phyloP scores from a whole-genome alignment of 176 grass and related monocot genomes.

The Zizania latifolia region DNA sequence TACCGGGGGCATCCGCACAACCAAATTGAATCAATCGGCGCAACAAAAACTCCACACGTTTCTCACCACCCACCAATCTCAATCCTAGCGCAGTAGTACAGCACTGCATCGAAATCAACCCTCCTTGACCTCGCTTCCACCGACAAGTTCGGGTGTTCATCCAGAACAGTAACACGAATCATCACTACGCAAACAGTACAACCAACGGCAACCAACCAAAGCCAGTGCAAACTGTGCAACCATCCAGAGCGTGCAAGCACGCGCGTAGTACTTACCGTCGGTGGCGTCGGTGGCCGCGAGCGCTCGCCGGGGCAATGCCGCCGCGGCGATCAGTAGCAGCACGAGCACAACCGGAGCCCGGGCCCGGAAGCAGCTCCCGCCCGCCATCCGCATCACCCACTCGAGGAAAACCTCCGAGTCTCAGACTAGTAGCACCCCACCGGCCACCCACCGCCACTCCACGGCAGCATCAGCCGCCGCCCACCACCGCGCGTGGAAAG shows the following conservation, averaged over 20 bases:
- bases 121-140: neutral
- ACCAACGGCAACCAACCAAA: neutral
- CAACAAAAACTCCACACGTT: neutral
- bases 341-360: neutral
- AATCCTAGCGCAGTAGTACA: neutral
- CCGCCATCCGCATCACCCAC: constrained; percentile 16
- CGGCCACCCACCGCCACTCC: neutral
- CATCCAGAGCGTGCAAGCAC: neutral
- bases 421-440: neutral
- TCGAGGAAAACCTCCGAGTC: neutral
- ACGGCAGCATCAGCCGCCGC: neutral
- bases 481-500: neutral
- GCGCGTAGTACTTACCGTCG: constrained; percentile 32
- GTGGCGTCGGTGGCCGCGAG: constrained; percentile 30
- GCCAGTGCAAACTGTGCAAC: neutral
- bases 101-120: neutral
- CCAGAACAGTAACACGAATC: neutral
- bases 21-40: neutral
- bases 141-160: neutral
- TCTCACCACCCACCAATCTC: neutral
- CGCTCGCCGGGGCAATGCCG: constrained; percentile 30
- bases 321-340: constrained; percentile 22
- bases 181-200: neutral
- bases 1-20: neutral
- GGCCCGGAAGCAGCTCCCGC: neutral